phyloP scores from a whole-genome alignment of 495 filamentous ascomycete genomes.

The Aspergillus mulundensis region DNA sequence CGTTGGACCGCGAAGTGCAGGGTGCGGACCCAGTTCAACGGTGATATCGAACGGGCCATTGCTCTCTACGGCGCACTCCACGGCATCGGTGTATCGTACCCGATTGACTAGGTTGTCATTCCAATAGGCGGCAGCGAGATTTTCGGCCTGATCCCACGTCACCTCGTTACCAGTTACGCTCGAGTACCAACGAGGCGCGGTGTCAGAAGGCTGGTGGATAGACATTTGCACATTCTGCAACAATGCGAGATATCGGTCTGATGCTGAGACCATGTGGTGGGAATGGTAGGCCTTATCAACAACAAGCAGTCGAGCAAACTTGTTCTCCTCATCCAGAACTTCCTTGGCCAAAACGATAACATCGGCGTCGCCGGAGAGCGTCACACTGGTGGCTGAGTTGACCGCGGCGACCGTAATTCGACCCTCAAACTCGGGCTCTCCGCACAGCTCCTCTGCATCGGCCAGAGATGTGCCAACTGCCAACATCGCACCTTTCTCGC shows the following conservation, averaged over 20 bases:
- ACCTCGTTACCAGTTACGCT: not conserved
- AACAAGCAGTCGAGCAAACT: not conserved
- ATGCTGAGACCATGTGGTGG: not conserved
- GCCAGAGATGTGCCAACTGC: no score
- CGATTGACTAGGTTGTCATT: not conserved
- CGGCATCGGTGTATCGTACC: conserved; percentile 12
- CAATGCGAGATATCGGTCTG: not conserved
- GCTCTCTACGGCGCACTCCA: not conserved
- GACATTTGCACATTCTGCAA: not conserved
- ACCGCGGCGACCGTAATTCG: not conserved
- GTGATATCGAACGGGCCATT: conserved; percentile 16
- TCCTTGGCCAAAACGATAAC: not conserved
- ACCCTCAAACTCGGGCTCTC: not conserved
- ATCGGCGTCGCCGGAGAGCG: not conserved
- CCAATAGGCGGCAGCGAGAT: no score
- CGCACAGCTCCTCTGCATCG: not conserved
- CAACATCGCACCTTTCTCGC: not conserved
- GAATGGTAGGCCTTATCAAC: not conserved
- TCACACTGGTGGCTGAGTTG: not conserved
- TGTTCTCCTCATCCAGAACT: not conserved
- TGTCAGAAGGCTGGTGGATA: not conserved
- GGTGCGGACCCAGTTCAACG: conserved; percentile 57
- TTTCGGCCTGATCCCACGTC: not conserved
- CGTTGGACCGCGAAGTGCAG: conserved; percentile 47
- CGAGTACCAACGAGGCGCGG: not conserved